Evolutionary conservation across 192 early-diverging fungal species (phyloP), one percentile per base, ranked within the genome.

Genomic region (Gigaspora rosea): DNA sequence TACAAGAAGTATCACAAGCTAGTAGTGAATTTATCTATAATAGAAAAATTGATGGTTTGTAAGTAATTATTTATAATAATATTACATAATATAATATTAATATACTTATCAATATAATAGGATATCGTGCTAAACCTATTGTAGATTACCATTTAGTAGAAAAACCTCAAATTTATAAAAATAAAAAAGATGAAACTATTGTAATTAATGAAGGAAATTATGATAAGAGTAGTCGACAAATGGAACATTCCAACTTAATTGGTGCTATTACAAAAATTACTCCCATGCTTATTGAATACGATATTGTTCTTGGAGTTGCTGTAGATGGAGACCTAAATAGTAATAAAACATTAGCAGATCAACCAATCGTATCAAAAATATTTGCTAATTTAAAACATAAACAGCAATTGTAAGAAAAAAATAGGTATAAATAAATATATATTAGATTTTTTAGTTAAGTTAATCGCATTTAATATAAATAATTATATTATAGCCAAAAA

Each of bases 231-330:
- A 16, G 11, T 61, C 8, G 27, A 8, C 59, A 32, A 27, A 61
- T 61, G 59, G 59, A 61, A 63, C 20, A 63, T 63, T 0, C 61
- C 4, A 63, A n/a, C n/a, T 12, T 63, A 33, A 63, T 63, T 63
- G 61, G 22, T 1, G 2, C n/a, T 22, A 12, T 63, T 22, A 27
- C 2, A 33, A 22, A 63, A 6, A 22, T 63, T 22, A 63, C 61
- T 27, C 20, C 11, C 1, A 27, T 63, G 1, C n/a, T 63, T n/a
- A 27, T 22, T 22, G 11, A 63, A 35, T 35, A 63, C 36, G 59
- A 61, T 61, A 27, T 61, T 7, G 7, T 61, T 27, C 1, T 61
- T 8, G 18, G 18, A 16, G 27, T 61, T 27, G 8, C n/a, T 61
- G n/a, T 61, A 8, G 59, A 61, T 61, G 59, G 59, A 27, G 59